Percentiles rank a stretch among this genome's conserved stretches.
Conservation (phyloP, 2,329 filamentous ascomycete species). For the Xylaria sp. region DNA sequence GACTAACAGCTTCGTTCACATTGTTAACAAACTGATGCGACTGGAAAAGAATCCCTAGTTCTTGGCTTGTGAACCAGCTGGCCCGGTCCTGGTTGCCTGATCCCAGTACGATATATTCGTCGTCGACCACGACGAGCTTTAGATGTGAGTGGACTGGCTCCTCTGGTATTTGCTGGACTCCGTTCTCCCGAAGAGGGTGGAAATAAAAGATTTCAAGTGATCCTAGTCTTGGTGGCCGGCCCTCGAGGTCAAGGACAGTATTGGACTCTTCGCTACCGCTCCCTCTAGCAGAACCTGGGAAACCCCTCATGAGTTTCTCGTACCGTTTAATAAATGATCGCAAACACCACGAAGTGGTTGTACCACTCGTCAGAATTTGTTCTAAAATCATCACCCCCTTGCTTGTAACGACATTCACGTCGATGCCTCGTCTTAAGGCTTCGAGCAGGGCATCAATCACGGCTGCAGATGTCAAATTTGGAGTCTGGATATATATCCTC, state of each 20-base stretch:
- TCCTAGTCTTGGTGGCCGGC: conserved; percentile 57
- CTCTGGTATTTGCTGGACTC: conserved; percentile 45
- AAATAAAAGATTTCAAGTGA: conserved; percentile 70
- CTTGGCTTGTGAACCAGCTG: conserved; percentile 88
- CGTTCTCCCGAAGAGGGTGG: conserved; percentile 46
- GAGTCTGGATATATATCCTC: conserved; percentile 77
- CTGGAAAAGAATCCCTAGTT: conserved; percentile 74
- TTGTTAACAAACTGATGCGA: conserved; percentile 49
- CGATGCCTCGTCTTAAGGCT: conserved; percentile 72
- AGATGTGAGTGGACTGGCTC: conserved; percentile 81
- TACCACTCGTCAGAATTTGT: conserved; percentile 82
- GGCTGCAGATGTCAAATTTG: conserved; percentile 77
- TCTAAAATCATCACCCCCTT: conserved; percentile 79
- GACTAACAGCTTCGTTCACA: conserved; percentile 49
- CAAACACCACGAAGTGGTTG: conserved; percentile 75
- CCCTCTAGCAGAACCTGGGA: conserved; percentile 34
- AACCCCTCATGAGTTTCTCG: conserved; percentile 55
- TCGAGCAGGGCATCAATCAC: conserved; percentile 70
- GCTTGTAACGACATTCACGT: conserved; percentile 75
- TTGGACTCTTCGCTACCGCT: conserved; percentile 34
- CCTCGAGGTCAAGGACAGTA: conserved; percentile 55
- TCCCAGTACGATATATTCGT: conserved; percentile 73
- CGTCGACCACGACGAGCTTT: conserved; percentile 80
- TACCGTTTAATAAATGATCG: conserved; percentile 64
- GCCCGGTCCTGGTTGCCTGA: conserved; percentile 88